Percentiles rank a stretch among this genome's conserved stretches.
Conservation (phyloP, 495 filamentous ascomycete genomes). For the Tetracladium setigerum region DNA sequence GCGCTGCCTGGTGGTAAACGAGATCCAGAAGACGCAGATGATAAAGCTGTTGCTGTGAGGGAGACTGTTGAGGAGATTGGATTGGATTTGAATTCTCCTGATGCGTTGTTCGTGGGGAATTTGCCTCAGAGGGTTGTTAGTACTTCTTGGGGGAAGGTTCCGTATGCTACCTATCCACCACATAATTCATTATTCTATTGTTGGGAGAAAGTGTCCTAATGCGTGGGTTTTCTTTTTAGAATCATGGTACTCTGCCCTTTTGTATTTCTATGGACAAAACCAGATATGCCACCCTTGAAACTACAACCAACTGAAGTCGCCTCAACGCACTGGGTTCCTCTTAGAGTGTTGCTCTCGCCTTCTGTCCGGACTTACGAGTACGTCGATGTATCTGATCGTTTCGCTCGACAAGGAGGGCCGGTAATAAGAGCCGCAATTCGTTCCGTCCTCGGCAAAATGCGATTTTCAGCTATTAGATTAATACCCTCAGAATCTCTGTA, state of each 20-base stretch:
- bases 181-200: conserved; percentile 7
- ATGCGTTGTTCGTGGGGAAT: conserved; percentile 56
- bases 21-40: conserved; percentile 60
- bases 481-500: conserved; percentile 45
- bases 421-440: conserved; percentile 44
- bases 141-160: conserved; percentile 62
- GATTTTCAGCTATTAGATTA: conserved; percentile 63
- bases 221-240: no score
- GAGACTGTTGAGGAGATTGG: conserved; percentile 71
- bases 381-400: conserved; percentile 60
- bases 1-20: conserved; percentile 68
- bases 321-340: conserved; percentile 70
- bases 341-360: conserved; percentile 57
- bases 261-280: conserved; percentile 56
- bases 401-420: conserved; percentile 42
- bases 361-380: conserved; percentile 52
- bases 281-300: conserved; percentile 47
- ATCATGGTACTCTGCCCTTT: conserved; percentile 76
- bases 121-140: conserved; percentile 65
- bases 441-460: conserved; percentile 57
- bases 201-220: no score
- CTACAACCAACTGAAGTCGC: conserved; percentile 69
- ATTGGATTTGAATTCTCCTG: conserved; percentile 47
- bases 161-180: conserved; percentile 37
- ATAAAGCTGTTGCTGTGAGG: conserved; percentile 56